A percentile compares a stretch with the other conserved stretches of the same genome.
phyloP scores from a whole-genome alignment of 495 filamentous ascomycete genomes.

The Aspergillus taichungensis region DNA sequence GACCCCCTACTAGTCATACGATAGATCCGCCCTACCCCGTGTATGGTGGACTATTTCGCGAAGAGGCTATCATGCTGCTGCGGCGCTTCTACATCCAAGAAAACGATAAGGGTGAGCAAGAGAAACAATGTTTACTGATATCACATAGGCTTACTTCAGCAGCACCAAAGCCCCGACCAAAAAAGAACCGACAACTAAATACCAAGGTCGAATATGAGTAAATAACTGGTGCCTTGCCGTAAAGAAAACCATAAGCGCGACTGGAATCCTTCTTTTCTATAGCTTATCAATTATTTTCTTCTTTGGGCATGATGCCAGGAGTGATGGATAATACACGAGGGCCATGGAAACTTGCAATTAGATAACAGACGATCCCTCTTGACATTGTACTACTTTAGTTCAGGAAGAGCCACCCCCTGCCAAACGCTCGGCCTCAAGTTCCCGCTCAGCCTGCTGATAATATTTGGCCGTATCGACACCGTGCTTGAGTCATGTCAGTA shows the following conservation, averaged over 20 bases:
- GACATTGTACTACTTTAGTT: neutral
- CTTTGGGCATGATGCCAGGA: neutral
- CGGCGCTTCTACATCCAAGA: conserved; percentile 95
- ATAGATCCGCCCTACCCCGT: conserved; percentile 69
- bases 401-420: conserved; percentile 22
- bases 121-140: neutral
- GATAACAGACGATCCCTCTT: conserved; percentile 4
- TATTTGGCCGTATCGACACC: conserved; percentile 98
- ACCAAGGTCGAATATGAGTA: conserved; percentile 22
- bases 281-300: too few species aligned
- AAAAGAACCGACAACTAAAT: conserved; percentile 44
- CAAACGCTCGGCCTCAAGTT: conserved; percentile 69
- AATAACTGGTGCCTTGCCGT: neutral
- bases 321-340: neutral
- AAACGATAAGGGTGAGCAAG: conserved; percentile 65
- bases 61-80: conserved; percentile 84
- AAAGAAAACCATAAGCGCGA: too few species aligned
- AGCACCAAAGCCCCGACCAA: conserved; percentile 56
- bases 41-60: conserved; percentile 71
- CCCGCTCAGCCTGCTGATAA: conserved; percentile 89
- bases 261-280: too few species aligned
- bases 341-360: too few species aligned
- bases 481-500: conserved; percentile 47
- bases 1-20: conserved; percentile 28
- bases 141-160: conserved; percentile 5